Conservation (phyloP, 2,329 filamentous ascomycete genomes). For the Colletotrichum magnum region DNA sequence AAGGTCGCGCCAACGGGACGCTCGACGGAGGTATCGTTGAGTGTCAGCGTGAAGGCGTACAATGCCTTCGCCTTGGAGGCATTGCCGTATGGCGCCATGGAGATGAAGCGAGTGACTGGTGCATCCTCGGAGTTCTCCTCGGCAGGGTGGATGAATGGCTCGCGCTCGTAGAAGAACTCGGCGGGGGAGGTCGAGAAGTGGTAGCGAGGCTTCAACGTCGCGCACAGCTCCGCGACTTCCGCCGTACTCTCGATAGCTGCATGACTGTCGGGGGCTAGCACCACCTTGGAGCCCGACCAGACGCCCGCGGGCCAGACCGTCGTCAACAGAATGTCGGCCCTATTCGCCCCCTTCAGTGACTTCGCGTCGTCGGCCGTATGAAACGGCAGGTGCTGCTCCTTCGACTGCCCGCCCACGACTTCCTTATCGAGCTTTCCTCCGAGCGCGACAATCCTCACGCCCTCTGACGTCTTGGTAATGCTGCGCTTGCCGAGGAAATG, state of each 20-base stretch:
- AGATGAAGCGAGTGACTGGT: constrained; percentile 88
- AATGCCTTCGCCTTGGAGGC: constrained; percentile 82
- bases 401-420: constrained; percentile 73
- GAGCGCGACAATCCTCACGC: constrained; percentile 87
- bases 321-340: constrained; percentile 89
- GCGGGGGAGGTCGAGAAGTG: constrained; percentile 81
- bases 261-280: constrained; percentile 67
- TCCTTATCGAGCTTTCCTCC: constrained; percentile 80
- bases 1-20: constrained; percentile 80
- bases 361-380: constrained; percentile 85
- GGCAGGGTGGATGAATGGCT: constrained; percentile 85
- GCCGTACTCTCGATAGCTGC: constrained; percentile 69
- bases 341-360: constrained; percentile 80
- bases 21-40: constrained; percentile 69
- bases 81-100: constrained; percentile 85
- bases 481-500: constrained; percentile 91
- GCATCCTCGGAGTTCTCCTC: constrained; percentile 63
- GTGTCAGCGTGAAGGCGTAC: constrained; percentile 83
- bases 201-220: constrained; percentile 88
- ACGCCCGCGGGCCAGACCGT: constrained; percentile 86
- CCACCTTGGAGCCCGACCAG: constrained; percentile 75
- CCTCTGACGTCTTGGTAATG: constrained; percentile 90
- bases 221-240: constrained; percentile 83
- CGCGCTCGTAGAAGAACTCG: constrained; percentile 86
- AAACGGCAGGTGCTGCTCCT: constrained; percentile 81